phyloP scores from a whole-genome alignment of 805 yeast species.

The Komagataella mondaviorum region DNA sequence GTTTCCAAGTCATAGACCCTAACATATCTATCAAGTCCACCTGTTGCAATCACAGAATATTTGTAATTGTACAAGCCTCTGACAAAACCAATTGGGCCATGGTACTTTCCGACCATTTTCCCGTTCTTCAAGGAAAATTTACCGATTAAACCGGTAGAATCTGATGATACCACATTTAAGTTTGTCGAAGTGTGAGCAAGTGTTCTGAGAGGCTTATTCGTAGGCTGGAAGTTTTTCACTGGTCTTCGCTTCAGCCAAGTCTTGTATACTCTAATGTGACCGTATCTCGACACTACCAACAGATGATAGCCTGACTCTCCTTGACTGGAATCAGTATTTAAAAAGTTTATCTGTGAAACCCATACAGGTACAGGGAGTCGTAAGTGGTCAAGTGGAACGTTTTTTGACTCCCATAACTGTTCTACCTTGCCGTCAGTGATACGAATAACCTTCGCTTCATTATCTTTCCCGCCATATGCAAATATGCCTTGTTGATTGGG shows the following conservation, averaged over 20 bases:
- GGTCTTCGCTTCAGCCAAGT: conserved; percentile 63
- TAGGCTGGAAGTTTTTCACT: conserved; percentile 33
- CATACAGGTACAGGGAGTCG: conserved; percentile 78
- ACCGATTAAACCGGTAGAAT: conserved; percentile 23
- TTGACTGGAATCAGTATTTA: conserved; percentile 17
- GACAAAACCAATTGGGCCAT: conserved; percentile 69
- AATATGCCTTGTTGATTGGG: conserved; percentile 36
- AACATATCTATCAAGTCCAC: conserved; percentile 80
- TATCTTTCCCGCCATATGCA: conserved; percentile 83
- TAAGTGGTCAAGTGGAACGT: conserved; percentile 67
- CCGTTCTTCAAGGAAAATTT: conserved; percentile 38
- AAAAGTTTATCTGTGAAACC: conserved; percentile 45
- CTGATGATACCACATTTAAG: neutral
- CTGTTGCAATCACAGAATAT: conserved; percentile 45
- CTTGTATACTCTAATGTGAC: conserved; percentile 66
- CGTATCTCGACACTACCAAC: conserved; percentile 58
- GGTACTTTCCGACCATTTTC: conserved; percentile 51
- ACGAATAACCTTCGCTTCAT: conserved; percentile 42
- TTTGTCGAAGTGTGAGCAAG: conserved; percentile 26
- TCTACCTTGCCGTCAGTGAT: conserved; percentile 16
- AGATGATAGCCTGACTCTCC: conserved; percentile 30
- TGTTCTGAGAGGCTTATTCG: conserved; percentile 21
- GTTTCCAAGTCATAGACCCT: conserved; percentile 57
- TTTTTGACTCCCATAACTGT: conserved; percentile 55
- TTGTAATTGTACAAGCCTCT: conserved; percentile 20